Percentiles rank a stretch among this genome's conserved stretches.
Conservation (phyloP, 2,329 filamentous ascomycete species). For the Thielaviopsis musarum region DNA sequence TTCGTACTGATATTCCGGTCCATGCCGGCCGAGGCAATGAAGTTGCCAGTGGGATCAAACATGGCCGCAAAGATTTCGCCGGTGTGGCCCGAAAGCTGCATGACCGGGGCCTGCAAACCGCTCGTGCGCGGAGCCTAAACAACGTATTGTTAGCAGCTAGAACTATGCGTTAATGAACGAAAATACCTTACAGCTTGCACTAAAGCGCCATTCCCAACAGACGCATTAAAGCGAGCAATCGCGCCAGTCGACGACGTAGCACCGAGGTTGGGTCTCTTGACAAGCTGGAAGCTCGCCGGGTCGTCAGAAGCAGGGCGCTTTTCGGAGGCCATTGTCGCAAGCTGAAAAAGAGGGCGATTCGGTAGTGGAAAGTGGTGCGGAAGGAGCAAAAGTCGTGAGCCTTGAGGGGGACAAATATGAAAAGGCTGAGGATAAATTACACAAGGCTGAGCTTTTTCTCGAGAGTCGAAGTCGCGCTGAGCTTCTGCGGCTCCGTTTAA, state of each 20-base stretch:
- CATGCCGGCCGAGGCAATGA: conserved; percentile 91
- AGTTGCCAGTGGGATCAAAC: conserved; percentile 75
- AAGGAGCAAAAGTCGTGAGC: neutral
- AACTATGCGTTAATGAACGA: neutral
- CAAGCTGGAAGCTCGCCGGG: conserved; percentile 62
- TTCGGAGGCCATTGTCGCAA: conserved; percentile 62
- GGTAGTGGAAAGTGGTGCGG: neutral
- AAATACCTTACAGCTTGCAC: conserved; percentile 30
- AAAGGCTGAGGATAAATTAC: conserved; percentile 2
- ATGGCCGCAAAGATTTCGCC: conserved; percentile 82
- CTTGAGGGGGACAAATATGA: neutral
- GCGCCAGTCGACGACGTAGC: conserved; percentile 28
- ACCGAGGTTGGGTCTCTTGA: conserved; percentile 69
- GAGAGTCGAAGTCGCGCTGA: conserved; percentile 1
- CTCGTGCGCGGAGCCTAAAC: conserved; percentile 61
- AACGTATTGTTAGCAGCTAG: conserved; percentile 4
- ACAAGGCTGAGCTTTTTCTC: conserved; percentile 10
- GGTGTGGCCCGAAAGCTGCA: conserved; percentile 72
- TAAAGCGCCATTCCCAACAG: conserved; percentile 27
- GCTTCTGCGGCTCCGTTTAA: conserved; percentile 1
- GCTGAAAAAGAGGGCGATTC: neutral
- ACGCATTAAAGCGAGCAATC: conserved; percentile 34
- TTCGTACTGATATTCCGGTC: conserved; percentile 70
- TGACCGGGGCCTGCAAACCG: conserved; percentile 72
- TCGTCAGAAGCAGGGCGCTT: conserved; percentile 82